These are phyloP conservation scores for Dillenia turbinata DNA, from an alignment of 164 flowering plant genomes.

Conservation along the genomic window DNA sequence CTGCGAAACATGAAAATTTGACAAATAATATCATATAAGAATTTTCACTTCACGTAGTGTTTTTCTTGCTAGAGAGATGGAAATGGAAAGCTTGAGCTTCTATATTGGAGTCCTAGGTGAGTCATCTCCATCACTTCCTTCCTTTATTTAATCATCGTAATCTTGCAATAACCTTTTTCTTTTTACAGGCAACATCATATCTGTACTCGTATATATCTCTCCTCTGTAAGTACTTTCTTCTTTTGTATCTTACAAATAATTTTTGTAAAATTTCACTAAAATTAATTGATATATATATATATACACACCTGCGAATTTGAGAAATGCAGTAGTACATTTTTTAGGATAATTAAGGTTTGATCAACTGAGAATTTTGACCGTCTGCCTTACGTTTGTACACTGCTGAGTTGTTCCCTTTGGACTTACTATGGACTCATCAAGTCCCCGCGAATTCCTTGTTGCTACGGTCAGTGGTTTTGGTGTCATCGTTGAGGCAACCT, in stretches of 20 bases:
- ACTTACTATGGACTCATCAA: conserved; percentile 46
- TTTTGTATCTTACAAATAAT: neutral
- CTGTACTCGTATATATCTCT: conserved; percentile 48
- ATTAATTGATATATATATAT: neutral
- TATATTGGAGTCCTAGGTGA: conserved; percentile 32
- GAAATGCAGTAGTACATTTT: conserved; percentile 35
- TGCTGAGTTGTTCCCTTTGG: conserved; percentile 40
- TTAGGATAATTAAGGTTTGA: conserved; percentile 30
- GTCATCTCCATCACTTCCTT: neutral
- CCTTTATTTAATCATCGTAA: neutral
- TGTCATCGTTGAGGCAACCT: conserved; percentile 27
- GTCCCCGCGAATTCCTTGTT: conserved; percentile 35
- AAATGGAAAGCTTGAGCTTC: conserved; percentile 15
- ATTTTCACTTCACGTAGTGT: no score
- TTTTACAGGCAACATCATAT: conserved; percentile 49
- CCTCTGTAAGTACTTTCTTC: conserved; percentile 35
- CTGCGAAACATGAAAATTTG: no score
- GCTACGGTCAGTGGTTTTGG: conserved; percentile 62
- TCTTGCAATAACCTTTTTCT: neutral
- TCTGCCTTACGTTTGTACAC: conserved; percentile 48
- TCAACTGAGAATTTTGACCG: conserved; percentile 57
- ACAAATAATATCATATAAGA: no score
- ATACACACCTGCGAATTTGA: no score
- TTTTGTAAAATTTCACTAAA: neutral
- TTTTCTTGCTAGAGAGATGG: neutral